Evolutionary conservation across 345 rosid genomes (phyloP).

Genomic region (Dovyalis caffra): DNA sequence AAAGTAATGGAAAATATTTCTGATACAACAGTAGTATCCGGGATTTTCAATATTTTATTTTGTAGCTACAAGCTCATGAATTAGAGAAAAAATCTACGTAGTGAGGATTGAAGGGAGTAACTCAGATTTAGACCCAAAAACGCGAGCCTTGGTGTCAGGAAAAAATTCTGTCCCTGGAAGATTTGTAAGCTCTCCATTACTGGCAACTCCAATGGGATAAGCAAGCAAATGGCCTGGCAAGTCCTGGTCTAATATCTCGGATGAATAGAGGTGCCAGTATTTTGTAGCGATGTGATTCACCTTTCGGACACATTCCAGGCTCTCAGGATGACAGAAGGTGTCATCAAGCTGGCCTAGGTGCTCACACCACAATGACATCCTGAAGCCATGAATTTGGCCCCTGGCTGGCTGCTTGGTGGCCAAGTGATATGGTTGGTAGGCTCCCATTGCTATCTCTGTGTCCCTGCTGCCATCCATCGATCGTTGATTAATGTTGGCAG

Average conservation of each 20-base stretch:
- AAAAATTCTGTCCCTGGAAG: constrained; percentile 33
- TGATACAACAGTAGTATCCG: no score
- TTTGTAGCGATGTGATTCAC: constrained; percentile 36
- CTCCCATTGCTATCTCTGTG: constrained; percentile 56
- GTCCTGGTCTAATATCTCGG: constrained; percentile 28
- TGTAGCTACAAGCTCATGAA: neutral
- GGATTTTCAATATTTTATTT: neutral
- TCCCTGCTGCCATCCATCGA: constrained; percentile 58
- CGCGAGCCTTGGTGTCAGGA: constrained; percentile 44
- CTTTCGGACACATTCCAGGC: constrained; percentile 35
- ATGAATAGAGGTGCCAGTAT: constrained; percentile 38
- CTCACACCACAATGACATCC: constrained; percentile 51
- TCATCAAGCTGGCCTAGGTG: constrained; percentile 35
- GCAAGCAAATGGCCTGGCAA: constrained; percentile 49
- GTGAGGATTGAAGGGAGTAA: constrained; percentile 45
- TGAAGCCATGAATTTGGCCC: constrained; percentile 52
- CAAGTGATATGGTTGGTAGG: constrained; percentile 42
- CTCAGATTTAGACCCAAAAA: constrained; percentile 41
- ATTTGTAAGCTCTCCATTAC: constrained; percentile 30
- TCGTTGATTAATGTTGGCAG: constrained; percentile 55
- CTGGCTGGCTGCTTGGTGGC: constrained; percentile 27
- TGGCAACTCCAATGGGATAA: constrained; percentile 37
- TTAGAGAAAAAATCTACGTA: constrained; percentile 20
- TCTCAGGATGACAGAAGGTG: constrained; percentile 39
- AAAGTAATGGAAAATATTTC: neutral